These are phyloP conservation scores for Chalciporus chontae DNA, from an alignment of 768 basidiomycete genomes.

Conservation along the genomic window DNA sequence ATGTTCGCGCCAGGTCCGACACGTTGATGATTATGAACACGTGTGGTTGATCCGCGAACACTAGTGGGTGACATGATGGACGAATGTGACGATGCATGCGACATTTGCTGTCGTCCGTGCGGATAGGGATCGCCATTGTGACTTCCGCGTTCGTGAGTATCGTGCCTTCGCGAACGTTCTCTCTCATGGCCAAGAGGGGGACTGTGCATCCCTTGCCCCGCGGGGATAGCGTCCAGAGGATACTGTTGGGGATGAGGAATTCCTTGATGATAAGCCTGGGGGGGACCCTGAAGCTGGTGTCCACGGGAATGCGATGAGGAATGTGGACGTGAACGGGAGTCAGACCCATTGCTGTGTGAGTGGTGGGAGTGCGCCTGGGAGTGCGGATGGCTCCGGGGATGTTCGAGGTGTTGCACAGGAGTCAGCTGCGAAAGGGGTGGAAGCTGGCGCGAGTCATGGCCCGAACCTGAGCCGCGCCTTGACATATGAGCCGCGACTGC, in stretches of 20 bases:
- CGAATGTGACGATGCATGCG: constrained; percentile 33
- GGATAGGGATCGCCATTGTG: constrained; percentile 34
- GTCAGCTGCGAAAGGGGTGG: constrained; percentile 47
- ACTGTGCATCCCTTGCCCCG: constrained; percentile 47
- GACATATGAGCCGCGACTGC: constrained; percentile 38
- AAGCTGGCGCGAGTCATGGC: constrained; percentile 47
- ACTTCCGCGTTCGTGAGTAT: constrained; percentile 39
- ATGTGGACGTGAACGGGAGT: constrained; percentile 47
- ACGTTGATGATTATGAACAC: constrained; percentile 64
- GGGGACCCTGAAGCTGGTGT: constrained; percentile 36
- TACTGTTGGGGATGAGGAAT: constrained; percentile 44
- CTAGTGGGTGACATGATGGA: constrained; percentile 34
- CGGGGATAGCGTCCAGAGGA: constrained; percentile 41
- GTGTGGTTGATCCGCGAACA: constrained; percentile 34
- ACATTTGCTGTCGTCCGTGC: constrained; percentile 29
- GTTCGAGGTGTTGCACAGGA: constrained; percentile 39
- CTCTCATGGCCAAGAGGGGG: constrained; percentile 44
- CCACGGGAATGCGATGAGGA: constrained; percentile 52
- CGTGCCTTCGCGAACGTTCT: constrained; percentile 47
- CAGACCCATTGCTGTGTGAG: constrained; percentile 37
- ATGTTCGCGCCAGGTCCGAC: constrained; percentile 60
- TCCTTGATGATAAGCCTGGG: constrained; percentile 33
- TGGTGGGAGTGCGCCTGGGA: constrained; percentile 40
- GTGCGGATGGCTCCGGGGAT: constrained; percentile 32
- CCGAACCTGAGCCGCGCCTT: constrained; percentile 39